Base-by-base conservation (phyloP, 2,329 filamentous ascomycete species). In the Tolypocladium ovalisporum region DNA sequence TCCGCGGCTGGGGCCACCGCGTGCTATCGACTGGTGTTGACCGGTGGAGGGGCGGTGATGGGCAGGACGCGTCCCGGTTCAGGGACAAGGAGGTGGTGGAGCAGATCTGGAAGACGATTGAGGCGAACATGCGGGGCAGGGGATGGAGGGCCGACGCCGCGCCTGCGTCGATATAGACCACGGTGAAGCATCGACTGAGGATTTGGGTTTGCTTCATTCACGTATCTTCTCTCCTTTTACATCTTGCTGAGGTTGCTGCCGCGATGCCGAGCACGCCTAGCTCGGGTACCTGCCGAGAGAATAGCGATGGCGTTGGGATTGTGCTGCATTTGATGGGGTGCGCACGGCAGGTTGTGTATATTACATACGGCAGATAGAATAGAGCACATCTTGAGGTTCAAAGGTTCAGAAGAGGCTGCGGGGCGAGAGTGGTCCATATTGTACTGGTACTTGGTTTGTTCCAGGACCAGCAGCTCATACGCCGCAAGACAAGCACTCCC, bases 71-170 rank as follows among this genome's bases (percentile, higher is more conserved):
- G 24, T 80, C 80, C 59, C 77, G 80, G 15, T 97, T 93, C 85
- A 81, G 93, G 65, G 94, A 99, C 73, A 82, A 92, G 54, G 94
- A 97, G 76, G 86, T 95, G 22, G 90, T 97, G 12, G 94, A 97
- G 78, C 80, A 85, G 59, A 90, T 99, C 60, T 99, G 94, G 94
- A 88, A 88, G 67, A 79, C 83, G 5, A 88, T 99, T 62, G 94
- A 97, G 78, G 81, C 80, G 62, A 88, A 88, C 61, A 97, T 99
- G 94, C 82, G 86, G 66, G 79, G 80, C 60, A 90, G 86, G 69
- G 93, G 91, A 2, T 97, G 91, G 90, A 83, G 80, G 57, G 86
- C 81, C 68, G 88, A 91, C 65, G 82, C 81, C 8, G 84, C 85
- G 12, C 86, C 86, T 2, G 71, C 76, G 24, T 75, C 76, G 54